phyloP scores from a whole-genome alignment of 2,329 filamentous ascomycete species.

The Alternaria triticina region DNA sequence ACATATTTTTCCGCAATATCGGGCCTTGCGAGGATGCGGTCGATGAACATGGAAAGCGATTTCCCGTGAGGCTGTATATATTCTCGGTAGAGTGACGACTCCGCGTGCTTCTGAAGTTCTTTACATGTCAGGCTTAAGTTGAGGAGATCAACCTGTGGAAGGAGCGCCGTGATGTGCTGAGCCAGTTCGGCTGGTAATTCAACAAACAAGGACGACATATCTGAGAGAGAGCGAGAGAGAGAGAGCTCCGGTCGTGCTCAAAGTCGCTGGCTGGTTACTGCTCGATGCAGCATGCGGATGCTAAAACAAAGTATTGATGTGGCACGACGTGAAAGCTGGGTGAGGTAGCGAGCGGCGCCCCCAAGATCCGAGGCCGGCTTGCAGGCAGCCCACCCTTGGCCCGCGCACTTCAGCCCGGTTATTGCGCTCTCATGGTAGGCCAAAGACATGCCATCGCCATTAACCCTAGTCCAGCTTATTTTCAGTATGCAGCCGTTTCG shows the following conservation, averaged over 20 bases:
- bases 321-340: background rate
- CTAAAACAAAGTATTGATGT: background rate
- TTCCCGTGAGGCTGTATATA: background rate
- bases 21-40: conserved; percentile 1
- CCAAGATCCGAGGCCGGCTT: background rate
- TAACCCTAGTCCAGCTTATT: background rate
- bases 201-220: background rate
- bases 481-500: background rate
- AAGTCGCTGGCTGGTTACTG: background rate
- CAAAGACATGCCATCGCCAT: background rate
- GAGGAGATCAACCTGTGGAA: conserved; percentile 18
- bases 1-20: conserved; percentile 9
- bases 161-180: conserved; percentile 11
- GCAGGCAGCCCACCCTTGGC: background rate
- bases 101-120: conserved; percentile 6
- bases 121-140: conserved; percentile 20
- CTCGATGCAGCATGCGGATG: background rate
- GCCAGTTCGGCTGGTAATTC: conserved; percentile 16
- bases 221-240: background rate
- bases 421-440: background rate
- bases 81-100: conserved; percentile 21
- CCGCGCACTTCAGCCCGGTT: background rate
- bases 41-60: conserved; percentile 5
- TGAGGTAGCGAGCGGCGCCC: background rate
- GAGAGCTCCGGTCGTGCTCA: background rate